Percentiles rank a stretch among this genome's conserved stretches.
phyloP scores from a whole-genome alignment of 169 alveolate species.

The Babesia ovata region DNA sequence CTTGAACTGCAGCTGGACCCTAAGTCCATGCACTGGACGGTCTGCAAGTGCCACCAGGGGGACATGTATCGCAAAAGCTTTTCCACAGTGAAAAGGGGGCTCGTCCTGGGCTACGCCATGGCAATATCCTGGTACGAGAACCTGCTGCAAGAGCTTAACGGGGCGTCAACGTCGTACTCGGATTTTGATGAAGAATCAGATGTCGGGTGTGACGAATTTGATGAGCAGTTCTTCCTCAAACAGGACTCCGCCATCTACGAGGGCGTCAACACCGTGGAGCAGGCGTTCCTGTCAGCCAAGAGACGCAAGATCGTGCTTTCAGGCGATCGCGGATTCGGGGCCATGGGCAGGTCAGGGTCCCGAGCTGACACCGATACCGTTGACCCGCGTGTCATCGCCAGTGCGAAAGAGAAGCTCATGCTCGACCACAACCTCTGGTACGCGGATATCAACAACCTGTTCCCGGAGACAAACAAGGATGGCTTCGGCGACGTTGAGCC shows the following conservation, averaged over 20 bases:
- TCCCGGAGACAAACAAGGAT: not conserved
- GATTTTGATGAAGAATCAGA: conserved; percentile 44
- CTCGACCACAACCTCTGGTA: conserved; percentile 26
- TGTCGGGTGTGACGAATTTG: conserved; percentile 36
- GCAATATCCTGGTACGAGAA: conserved; percentile 42
- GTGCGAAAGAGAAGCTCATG: conserved; percentile 9
- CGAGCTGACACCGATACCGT: not conserved
- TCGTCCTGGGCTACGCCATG: conserved; percentile 23
- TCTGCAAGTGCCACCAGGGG: conserved; percentile 55
- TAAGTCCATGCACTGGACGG: conserved; percentile 47
- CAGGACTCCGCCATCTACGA: not conserved
- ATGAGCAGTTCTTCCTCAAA: conserved; percentile 18
- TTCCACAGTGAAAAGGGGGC: conserved; percentile 32
- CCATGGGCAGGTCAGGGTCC: not conserved
- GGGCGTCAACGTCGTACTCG: not conserved
- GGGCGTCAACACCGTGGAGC: conserved; percentile 22
- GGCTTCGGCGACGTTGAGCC: not conserved
- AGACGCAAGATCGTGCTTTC: conserved; percentile 18
- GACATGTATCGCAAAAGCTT: conserved; percentile 51
- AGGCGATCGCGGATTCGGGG: not conserved
- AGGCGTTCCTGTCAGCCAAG: conserved; percentile 5
- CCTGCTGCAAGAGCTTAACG: conserved; percentile 11
- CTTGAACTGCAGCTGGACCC: conserved; percentile 43
- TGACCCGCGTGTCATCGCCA: not conserved
- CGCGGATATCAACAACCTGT: conserved; percentile 1